Percentiles rank a stretch among this genome's conserved stretches.
These are phyloP conservation scores for Cenchrus americanus DNA, from an alignment of 176 grass and related monocot species.

Conservation along the genomic window DNA sequence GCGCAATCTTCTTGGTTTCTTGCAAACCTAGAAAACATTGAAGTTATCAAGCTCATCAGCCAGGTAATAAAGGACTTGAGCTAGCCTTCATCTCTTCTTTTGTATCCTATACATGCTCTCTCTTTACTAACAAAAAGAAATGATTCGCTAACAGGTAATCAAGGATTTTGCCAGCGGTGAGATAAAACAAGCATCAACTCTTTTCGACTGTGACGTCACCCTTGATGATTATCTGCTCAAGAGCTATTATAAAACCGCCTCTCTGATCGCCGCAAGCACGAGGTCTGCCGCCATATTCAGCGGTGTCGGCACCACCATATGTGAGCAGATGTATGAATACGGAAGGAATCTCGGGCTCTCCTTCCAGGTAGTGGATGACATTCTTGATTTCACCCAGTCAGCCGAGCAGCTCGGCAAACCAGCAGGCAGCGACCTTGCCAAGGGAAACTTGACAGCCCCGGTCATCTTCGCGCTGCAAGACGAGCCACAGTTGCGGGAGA, in stretches of 20 bases:
- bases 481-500: slow-evolving; percentile 64
- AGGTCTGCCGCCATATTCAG: slow-evolving; percentile 90
- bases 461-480: slow-evolving; percentile 80
- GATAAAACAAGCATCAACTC: slow-evolving; percentile 87
- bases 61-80: slow-evolving; percentile 53
- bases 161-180: slow-evolving; percentile 97
- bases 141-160: slow-evolving; percentile 63
- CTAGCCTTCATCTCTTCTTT: slow-evolving; percentile 11
- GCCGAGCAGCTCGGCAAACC: slow-evolving; percentile 90
- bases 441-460: slow-evolving; percentile 82
- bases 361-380: slow-evolving; percentile 94
- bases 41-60: slow-evolving; percentile 97
- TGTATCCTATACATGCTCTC: neutral
- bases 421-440: slow-evolving; percentile 68
- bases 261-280: slow-evolving; percentile 85
- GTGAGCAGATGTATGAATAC: slow-evolving; percentile 87
- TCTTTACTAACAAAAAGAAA: neutral
- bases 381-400: slow-evolving; percentile 95
- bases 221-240: slow-evolving; percentile 93
- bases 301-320: slow-evolving; percentile 44
- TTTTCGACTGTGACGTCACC: slow-evolving; percentile 78
- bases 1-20: slow-evolving; percentile 98
- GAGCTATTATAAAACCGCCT: slow-evolving; percentile 96
- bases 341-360: slow-evolving; percentile 87
- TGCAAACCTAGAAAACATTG: slow-evolving; percentile 91